phyloP scores from a whole-genome alignment of 2,329 filamentous ascomycete genomes.

The Verticillium klebahnii region DNA sequence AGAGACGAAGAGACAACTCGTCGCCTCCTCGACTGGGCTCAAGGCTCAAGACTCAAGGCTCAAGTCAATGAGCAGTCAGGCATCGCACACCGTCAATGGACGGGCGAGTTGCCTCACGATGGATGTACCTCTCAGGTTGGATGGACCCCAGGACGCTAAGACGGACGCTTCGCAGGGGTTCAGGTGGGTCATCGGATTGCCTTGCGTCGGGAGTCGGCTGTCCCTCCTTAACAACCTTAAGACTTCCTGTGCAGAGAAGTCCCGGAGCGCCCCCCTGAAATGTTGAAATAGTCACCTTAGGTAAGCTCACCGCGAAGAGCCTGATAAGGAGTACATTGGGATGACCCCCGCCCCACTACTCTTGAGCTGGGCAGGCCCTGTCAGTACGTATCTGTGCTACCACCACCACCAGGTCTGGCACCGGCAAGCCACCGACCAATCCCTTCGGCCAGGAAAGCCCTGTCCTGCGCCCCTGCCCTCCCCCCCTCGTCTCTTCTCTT shows the following conservation, averaged over 20 bases:
- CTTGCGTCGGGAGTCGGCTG: background rate
- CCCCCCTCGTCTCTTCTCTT: conserved; percentile 1
- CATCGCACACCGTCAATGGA: background rate
- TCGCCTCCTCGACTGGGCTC: background rate
- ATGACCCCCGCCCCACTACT: background rate
- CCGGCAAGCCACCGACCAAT: background rate
- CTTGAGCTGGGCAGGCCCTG: background rate
- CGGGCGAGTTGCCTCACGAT: background rate
- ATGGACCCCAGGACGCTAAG: background rate
- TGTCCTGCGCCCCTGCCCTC: conserved; percentile 6
- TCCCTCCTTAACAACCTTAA: background rate
- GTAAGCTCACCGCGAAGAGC: background rate
- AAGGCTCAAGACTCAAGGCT: too few species aligned
- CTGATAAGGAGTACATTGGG: background rate
- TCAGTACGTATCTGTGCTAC: background rate
- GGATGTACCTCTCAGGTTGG: background rate
- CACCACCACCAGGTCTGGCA: background rate
- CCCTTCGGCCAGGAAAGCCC: background rate
- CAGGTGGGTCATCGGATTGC: background rate
- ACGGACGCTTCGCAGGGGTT: background rate
- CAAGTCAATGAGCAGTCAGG: background rate
- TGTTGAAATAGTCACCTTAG: too few species aligned
- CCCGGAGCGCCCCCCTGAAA: background rate
- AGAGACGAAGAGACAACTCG: background rate
- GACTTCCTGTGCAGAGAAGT: background rate